phyloP scores from a whole-genome alignment of 2,329 filamentous ascomycete genomes.

The Apiospora sp. region DNA sequence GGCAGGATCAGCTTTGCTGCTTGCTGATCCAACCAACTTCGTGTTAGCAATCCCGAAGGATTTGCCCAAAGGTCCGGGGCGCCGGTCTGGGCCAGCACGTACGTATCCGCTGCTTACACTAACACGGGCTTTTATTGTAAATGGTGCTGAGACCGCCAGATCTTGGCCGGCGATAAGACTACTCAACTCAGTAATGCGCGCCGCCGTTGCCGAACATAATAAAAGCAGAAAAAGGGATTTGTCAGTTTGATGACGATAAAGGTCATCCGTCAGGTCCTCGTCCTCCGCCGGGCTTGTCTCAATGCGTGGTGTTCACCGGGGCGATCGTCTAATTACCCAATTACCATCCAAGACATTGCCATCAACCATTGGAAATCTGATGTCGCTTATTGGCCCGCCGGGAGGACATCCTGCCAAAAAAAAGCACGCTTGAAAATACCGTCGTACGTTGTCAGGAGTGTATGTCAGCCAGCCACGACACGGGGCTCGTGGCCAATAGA shows the following conservation, averaged over 20 bases:
- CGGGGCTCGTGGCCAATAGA: conserved; percentile 1
- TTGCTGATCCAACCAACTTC: not conserved
- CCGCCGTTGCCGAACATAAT: conserved; percentile 12
- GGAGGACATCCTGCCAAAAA: conserved; percentile 2
- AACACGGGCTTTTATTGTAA: too few species aligned
- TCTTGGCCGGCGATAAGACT: conserved; percentile 1
- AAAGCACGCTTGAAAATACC: not conserved
- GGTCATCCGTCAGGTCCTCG: not conserved
- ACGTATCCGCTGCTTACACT: too few species aligned
- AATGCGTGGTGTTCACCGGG: conserved; percentile 1
- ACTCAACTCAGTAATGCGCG: conserved; percentile 5
- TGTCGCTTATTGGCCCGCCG: conserved; percentile 2
- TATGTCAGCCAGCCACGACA: conserved; percentile 8
- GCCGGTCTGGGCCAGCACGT: not conserved
- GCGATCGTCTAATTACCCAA: conserved; percentile 13
- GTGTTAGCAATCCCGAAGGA: not conserved
- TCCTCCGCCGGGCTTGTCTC: conserved; percentile 9
- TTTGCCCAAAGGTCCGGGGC: too few species aligned
- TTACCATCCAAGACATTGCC: not conserved
- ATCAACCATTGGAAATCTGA: not conserved
- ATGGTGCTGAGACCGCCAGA: not conserved
- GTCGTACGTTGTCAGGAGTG: not conserved
- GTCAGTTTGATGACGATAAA: not conserved
- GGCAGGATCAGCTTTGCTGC: not conserved
- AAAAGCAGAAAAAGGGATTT: not conserved